Evolutionary conservation across 2,329 filamentous ascomycete species (phyloP), one percentile per base, ranked within the genome.

Genomic region (Cryphonectria naterciae): DNA sequence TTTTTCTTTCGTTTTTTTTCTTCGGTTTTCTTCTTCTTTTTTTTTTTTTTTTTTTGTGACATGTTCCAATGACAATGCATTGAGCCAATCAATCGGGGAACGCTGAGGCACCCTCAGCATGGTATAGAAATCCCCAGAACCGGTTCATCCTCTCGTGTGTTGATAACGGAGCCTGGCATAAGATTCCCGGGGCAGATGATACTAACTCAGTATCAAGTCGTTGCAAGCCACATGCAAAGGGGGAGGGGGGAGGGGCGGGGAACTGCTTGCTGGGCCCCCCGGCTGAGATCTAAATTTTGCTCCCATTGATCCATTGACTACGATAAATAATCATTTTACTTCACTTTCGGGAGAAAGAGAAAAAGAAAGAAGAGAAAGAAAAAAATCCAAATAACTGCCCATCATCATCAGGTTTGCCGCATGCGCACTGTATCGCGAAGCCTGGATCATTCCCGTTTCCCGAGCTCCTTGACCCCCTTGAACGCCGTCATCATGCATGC

Each of bases 401-500:
- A 28, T 63, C 46, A 17, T 63, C 46, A 17, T 39, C 35, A 35
- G 41, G 54, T 65, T 63, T 52, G 68, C 68, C 63, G 61, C 43
- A 68, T 65, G 68, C 65, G 65, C 56, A 22, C 63, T 43, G 56
- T 65, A 52, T 67, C 58, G 41, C 56, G 58, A 61, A 49, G 46
- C 37, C 62, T 32, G 69, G 62, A 41, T 25, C 37, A 63, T 54
- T 28, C 39, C 62, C 62, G 32, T 67, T 67, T 56, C 49, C 62
- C 65, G 49, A 70, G 13, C 41, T 62, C 56, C 66, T 62, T 58
- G 49, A 22, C 35, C 66, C 66, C 66, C 62, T 28, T 71, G 66
- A 72, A 72, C 71, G 71, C 71, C 71, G 64, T 72, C 71, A 72
- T 72, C 61, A 72, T 72, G 71, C 71, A 72, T 71, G 62, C 68